Evolutionary conservation across 2,329 filamentous ascomycete genomes (phyloP).

Genomic region (Pseudogymnoascus sp.): DNA sequence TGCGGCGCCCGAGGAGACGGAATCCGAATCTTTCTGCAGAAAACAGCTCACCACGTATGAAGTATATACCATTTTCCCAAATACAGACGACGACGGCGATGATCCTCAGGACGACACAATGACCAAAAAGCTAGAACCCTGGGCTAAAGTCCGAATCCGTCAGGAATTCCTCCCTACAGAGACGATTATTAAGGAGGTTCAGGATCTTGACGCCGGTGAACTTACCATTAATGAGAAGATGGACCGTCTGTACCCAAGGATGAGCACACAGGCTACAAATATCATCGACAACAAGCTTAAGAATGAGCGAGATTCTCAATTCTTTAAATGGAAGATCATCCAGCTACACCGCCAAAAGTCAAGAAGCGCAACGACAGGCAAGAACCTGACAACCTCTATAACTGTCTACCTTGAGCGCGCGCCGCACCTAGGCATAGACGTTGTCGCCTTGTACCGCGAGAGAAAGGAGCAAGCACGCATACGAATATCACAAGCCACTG

Average conservation of each 20-base stretch:
- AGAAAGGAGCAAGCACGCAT: constrained; percentile 17
- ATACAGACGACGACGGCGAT: not conserved
- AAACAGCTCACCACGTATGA: constrained; percentile 23
- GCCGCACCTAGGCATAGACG: constrained; percentile 16
- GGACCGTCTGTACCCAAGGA: constrained; percentile 18
- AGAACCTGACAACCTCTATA: constrained; percentile 23
- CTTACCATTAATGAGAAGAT: constrained; percentile 24
- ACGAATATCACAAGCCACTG: not conserved
- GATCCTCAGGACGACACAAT: constrained; percentile 14
- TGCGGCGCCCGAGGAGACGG: constrained; percentile 14
- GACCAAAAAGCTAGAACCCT: constrained; percentile 23
- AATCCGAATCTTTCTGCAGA: constrained; percentile 20
- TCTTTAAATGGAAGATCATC: constrained; percentile 26
- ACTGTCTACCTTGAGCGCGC: constrained; percentile 23
- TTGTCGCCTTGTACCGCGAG: constrained; percentile 16
- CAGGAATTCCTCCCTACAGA: constrained; percentile 23
- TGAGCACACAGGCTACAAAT: constrained; percentile 22
- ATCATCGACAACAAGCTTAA: constrained; percentile 23
- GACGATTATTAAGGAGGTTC: constrained; percentile 22
- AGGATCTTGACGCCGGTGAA: constrained; percentile 20
- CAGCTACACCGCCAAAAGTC: constrained; percentile 21
- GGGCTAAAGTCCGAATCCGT: constrained; percentile 11
- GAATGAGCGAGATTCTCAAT: constrained; percentile 16
- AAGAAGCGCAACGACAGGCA: constrained; percentile 7
- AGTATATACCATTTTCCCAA: constrained; percentile 17